Evolutionary conservation across 2,329 filamentous ascomycete genomes (phyloP), one percentile per base, ranked within the genome.

Genomic region (Verticillium nubilum): DNA sequence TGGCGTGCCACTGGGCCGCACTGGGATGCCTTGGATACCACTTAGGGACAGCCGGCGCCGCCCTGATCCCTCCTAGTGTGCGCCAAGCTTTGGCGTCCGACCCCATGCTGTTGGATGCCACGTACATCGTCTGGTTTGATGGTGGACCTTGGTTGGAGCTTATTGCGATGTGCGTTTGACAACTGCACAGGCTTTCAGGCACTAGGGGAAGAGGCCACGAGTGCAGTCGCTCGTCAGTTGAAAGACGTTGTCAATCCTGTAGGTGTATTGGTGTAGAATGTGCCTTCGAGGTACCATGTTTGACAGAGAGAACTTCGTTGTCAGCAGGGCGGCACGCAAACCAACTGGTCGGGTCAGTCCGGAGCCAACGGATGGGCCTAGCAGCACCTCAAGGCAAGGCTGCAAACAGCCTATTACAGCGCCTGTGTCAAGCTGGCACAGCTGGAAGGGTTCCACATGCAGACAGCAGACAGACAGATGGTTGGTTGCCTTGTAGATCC

Each of bases 1-100:
- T 54, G 58, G 60, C 61, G 58, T 63, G 60, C 56, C 52, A 54
- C 27, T 29, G 52, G 47, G 29, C 29, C 17, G 52, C 52, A 54
- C 52, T n/a, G 29, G 52, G 52, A 29, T 54, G 52, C 33, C 60
- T 56, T 58, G 61, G 47, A 60, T 53, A 56, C 58, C 60, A 54
- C 52, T 56, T 60, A 25, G 53, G 61, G 58, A 57, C 56, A 60
- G 54, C 54, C 29, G 59, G 42, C 42, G 42, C 42, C 25, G 42
- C 42, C 42, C 42, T 28, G 42, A 47, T 23, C 42, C 42, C 42
- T 47, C 42, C 42, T 47, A 52, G 55, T 52, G 52, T 25, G 58
- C 47, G 61, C 62, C 59, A 62, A 64, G 59, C 57, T 59, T 60
- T 56, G 28, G 54, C 37, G 19, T 52, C 56, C 26, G 42, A 25